Percentiles rank a stretch among this genome's conserved stretches.
Conservation (phyloP, 345 rosid genomes). For the Turritis glabra region DNA sequence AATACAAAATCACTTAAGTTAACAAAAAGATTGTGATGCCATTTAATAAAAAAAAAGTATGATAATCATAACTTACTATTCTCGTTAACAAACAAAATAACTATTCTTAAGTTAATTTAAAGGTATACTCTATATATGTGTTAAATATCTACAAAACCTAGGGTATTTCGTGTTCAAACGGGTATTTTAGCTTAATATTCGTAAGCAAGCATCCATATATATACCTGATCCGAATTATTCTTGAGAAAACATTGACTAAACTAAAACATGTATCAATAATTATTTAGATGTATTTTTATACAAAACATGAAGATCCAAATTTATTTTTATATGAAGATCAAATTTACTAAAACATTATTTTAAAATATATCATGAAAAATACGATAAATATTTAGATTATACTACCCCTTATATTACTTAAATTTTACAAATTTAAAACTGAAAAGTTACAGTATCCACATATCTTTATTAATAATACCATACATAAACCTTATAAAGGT, state of each 20-base stretch:
- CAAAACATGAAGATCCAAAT: background rate
- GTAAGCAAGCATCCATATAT: background rate
- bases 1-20: background rate
- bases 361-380: too few species aligned
- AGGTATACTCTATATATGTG: background rate
- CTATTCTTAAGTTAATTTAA: background rate
- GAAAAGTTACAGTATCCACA: background rate
- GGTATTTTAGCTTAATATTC: background rate
- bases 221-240: background rate
- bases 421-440: too few species aligned
- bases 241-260: background rate
- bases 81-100: too few species aligned
- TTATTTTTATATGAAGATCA: too few species aligned
- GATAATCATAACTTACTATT: too few species aligned
- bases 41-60: background rate
- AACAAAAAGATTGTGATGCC: background rate
- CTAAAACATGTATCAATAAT: background rate
- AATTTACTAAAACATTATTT: too few species aligned
- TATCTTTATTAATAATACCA: background rate
- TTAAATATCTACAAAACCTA: background rate
- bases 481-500: background rate
- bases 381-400: too few species aligned
- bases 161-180: background rate
- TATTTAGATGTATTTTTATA: background rate
- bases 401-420: background rate